These are phyloP conservation scores for Vitis rupestris DNA, from an alignment of 164 flowering plant genomes.

Conservation along the genomic window DNA sequence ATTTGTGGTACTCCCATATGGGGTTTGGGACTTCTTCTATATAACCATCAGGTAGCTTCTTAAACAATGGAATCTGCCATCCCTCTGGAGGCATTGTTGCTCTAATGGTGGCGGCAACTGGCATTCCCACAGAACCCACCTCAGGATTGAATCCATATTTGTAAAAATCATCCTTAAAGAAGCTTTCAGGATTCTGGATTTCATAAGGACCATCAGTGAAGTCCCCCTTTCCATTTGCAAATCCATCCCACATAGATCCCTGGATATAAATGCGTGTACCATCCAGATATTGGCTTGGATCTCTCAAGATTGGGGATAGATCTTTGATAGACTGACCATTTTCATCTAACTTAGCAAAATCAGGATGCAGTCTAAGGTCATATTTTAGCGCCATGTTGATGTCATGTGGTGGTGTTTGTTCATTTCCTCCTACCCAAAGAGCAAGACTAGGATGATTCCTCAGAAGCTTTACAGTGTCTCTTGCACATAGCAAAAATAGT, in stretches of 20 bases:
- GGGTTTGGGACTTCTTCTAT: constrained; percentile 85
- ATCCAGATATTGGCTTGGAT: constrained; percentile 93
- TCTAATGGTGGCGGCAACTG: constrained; percentile 92
- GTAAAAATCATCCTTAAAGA: constrained; percentile 77
- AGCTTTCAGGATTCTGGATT: constrained; percentile 91
- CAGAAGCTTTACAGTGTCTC: constrained; percentile 92
- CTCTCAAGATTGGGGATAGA: constrained; percentile 18
- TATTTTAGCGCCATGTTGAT: constrained; percentile 69
- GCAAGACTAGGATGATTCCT: constrained; percentile 97
- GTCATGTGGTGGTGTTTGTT: constrained; percentile 88
- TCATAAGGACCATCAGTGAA: constrained; percentile 95
- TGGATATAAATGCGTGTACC: constrained; percentile 85
- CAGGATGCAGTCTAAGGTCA: constrained; percentile 77
- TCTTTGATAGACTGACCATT: constrained; percentile 21
- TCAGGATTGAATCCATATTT: constrained; percentile 95
- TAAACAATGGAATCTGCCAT: constrained; percentile 86
- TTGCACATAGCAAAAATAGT: constrained; percentile 84
- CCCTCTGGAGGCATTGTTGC: constrained; percentile 96
- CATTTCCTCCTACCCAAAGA: constrained; percentile 99
- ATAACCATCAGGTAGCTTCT: constrained; percentile 54
- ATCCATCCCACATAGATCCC: constrained; percentile 99
- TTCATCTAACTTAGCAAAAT: constrained; percentile 31
- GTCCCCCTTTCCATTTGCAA: constrained; percentile 87
- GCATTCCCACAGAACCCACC: constrained; percentile 96
- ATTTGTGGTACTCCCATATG: constrained; percentile 91